A percentile compares a stretch with the other conserved stretches of the same genome.
These are phyloP conservation scores for Houttuynia cordata DNA, from an alignment of 164 flowering plant genomes.

Conservation along the genomic window DNA sequence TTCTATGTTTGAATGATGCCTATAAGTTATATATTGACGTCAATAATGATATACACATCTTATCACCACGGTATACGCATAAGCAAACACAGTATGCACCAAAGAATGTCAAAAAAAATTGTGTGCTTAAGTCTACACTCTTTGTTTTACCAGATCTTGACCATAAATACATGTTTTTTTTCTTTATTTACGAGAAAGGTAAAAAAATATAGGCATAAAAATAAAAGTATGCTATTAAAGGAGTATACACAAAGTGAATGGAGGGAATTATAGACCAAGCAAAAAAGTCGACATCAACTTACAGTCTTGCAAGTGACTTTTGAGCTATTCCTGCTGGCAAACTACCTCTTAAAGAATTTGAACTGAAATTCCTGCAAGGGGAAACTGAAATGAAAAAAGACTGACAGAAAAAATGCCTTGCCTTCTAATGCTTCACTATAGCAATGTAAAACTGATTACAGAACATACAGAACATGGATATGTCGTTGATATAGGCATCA, in stretches of 20 bases:
- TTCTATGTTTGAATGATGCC: neutral
- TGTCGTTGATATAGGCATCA: neutral
- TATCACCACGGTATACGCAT: too few relatives aligned
- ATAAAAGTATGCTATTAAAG: neutral
- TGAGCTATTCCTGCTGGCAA: constrained; percentile 77
- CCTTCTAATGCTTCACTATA: neutral
- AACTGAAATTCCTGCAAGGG: constrained; percentile 72
- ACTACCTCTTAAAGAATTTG: constrained; percentile 63
- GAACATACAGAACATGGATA: neutral
- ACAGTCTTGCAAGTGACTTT: constrained; percentile 61
- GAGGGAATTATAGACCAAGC: neutral
- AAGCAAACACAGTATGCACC: too few relatives aligned
- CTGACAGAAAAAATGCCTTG: neutral
- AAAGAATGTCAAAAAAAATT: too few relatives aligned
- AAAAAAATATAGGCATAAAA: too few relatives aligned
- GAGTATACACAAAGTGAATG: neutral
- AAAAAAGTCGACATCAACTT: constrained; percentile 20
- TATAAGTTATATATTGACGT: neutral
- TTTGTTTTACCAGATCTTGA: too few relatives aligned
- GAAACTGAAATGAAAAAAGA: neutral
- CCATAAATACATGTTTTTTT: too few relatives aligned
- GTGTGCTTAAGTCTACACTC: too few relatives aligned
- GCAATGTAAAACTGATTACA: too few relatives aligned
- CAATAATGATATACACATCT: neutral
- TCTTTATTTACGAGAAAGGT: too few relatives aligned